A percentile compares a stretch with the other conserved stretches of the same genome.
Conservation (phyloP, 176 grass and related monocot species). For the Rhynchospora breviuscula region DNA sequence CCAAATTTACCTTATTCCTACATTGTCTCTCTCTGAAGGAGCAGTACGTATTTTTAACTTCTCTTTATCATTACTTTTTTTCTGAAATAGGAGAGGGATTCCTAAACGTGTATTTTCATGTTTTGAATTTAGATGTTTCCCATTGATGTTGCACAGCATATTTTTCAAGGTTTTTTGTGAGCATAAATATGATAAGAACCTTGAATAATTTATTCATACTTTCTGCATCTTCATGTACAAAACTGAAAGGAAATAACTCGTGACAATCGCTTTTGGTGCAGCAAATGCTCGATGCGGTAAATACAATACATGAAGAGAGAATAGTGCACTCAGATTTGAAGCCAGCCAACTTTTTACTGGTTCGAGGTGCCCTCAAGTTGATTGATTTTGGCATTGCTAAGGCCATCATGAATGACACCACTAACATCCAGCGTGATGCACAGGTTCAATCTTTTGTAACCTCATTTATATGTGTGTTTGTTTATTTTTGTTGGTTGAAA, state of each 20-base stretch:
- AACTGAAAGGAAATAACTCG: neutral
- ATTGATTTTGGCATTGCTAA: slow-evolving; percentile 50
- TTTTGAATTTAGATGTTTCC: neutral
- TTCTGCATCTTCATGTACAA: neutral
- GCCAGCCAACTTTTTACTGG: slow-evolving; percentile 85
- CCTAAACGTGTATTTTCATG: neutral
- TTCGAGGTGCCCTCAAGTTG: slow-evolving; percentile 72
- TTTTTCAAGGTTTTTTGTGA: neutral
- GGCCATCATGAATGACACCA: slow-evolving; percentile 32
- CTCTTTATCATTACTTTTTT: neutral
- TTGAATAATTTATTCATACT: neutral
- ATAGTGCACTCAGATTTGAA: slow-evolving; percentile 97
- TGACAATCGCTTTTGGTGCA: slow-evolving; percentile 22
- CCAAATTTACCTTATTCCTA: neutral
- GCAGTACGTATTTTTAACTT: neutral
- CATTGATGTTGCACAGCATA: neutral
- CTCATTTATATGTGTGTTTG: neutral
- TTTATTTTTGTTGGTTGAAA: neutral
- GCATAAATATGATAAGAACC: slow-evolving; percentile 6
- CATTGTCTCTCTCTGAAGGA: neutral
- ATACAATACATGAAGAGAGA: slow-evolving; percentile 82
- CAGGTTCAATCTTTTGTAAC: slow-evolving; percentile 41
- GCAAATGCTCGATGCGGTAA: slow-evolving; percentile 99
- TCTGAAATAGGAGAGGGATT: neutral
- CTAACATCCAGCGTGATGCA: slow-evolving; percentile 60